Evolutionary conservation across 169 alveolate genomes (phyloP).

Genomic region (Plasmodium gallinaceum): DNA sequence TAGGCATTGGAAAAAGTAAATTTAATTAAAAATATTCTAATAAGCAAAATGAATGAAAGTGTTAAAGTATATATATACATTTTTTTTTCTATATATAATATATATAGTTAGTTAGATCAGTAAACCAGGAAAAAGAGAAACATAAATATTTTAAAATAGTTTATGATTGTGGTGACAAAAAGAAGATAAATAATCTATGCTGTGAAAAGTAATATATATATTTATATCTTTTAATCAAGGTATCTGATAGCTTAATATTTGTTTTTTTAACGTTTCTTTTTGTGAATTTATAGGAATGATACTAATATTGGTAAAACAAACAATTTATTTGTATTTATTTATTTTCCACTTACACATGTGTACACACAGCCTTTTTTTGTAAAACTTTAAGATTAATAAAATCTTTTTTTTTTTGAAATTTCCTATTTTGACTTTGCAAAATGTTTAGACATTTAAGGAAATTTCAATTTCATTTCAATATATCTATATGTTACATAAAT

Average conservation of each 20-base stretch:
- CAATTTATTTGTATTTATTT: conserved; percentile 11
- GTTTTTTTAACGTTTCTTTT: conserved; percentile 26
- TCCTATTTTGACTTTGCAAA: neutral
- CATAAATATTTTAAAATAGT: conserved; percentile 53
- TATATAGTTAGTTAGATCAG: conserved; percentile 51
- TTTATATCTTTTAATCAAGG: conserved; percentile 5
- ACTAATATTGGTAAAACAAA: conserved; percentile 40
- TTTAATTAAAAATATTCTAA: neutral
- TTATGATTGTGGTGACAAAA: conserved; percentile 24
- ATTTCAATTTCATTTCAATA: neutral
- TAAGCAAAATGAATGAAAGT: neutral
- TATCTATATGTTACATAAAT: neutral
- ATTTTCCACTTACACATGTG: neutral
- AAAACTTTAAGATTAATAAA: neutral
- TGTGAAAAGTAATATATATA: conserved; percentile 42
- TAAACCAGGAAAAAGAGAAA: conserved; percentile 68
- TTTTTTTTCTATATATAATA: conserved; percentile 13
- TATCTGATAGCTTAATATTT: neutral
- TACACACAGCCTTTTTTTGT: neutral
- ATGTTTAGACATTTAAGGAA: neutral
- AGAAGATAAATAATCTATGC: conserved; percentile 4
- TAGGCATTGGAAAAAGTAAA: conserved; percentile 73
- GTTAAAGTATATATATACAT: neutral
- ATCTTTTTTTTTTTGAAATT: neutral
- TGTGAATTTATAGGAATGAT: conserved; percentile 29